Evolutionary conservation across 2,329 filamentous ascomycete genomes (phyloP), one percentile per base, ranked within the genome.

Genomic region (Fusarium nanum): DNA sequence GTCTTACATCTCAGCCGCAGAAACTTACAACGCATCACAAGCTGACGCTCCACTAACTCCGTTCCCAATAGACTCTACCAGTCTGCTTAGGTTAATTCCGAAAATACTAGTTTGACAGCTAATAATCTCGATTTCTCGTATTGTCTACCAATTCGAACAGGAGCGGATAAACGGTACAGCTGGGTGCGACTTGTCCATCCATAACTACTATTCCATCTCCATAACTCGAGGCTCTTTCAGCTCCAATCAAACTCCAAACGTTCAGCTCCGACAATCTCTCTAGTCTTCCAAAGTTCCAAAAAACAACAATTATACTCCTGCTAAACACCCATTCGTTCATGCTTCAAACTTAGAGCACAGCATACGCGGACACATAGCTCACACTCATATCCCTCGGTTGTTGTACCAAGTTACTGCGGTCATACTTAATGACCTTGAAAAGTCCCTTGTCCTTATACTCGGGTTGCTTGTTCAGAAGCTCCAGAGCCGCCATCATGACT

Each of bases 281-380:
- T 2, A 7, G 12, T 11, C 12, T 32, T n/a, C 6, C 8, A 25
- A 55, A 32, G 18, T 37, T 37, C 34, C 34, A n/a, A 23, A 41
- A 41, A 22, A 3, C 16, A 34, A 34, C 16, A 30, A 55, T 32
- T 3, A 37, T 28, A 60, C 20, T 23, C 27, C 22, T 34, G 16
- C 8, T 20, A 2, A 50, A 28, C 27, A 6, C 1, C 46, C n/a
- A 7, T 7, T 6, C 18, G 2, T 6, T 2, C 7, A 9, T 50
- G 13, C 13, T n/a, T 7, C 18, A 20, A 28, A 27, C 30, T 76
- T 50, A 94, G 34, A 94, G 76, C 18, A 94, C 85, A 11, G 94
- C 93, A 84, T 96, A 97, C 6, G 94, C 96, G 78, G 94, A 95
- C 5, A 93, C 94, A 80, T 99, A 99, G 81, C 94, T 98, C 54